Base-by-base conservation (phyloP, 1,139 yeast species). In the Saccharomyces hybrid region DNA sequence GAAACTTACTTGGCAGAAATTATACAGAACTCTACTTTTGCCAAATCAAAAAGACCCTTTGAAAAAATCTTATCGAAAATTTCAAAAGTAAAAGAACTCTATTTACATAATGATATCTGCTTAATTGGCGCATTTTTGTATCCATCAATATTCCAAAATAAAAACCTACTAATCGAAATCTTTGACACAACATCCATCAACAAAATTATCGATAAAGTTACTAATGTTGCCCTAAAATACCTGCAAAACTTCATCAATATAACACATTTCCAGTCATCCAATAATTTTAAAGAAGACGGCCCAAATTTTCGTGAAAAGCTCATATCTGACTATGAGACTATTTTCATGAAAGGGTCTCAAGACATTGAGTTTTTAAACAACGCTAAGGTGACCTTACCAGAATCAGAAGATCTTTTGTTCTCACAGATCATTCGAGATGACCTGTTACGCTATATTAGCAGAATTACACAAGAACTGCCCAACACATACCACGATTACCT, bases 231-330 rank as follows among this genome's bases (percentile, higher is more conserved):
- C 1, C 11, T 47, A 7, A 14, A 16, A n/a, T 16, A 50, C 23
- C n/a, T 53, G 25, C 46, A 27, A 34, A 53, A 31, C 6, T 53
- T 53, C 29, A 16, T 53, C n/a, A 26, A 47, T 13, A 26, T 38
- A 38, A 38, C 13, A 14, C 5, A 38, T 16, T 38, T 38, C 13
- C 42, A 16, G 23, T 38, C 42, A 1, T 16, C 14, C 8, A 19
- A 27, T 7, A 23, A 29, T 16, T 27, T n/a, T 7, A 16, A 23
- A 8, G 6, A 38, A 1, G 11, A 38, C 11, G 19, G 11, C 5
- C 11, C 5, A 3, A 46, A n/a, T n/a, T 25, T n/a, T 23, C 27
- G 42, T n/a, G 31, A 25, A 11, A 16, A 14, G 7, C 27, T 16
- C 25, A 6, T 48, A 3, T 9, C 42, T 14, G 42, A 11, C 2